phyloP scores from a whole-genome alignment of 306 rosid species.

The Hippophae gyantsensis region DNA sequence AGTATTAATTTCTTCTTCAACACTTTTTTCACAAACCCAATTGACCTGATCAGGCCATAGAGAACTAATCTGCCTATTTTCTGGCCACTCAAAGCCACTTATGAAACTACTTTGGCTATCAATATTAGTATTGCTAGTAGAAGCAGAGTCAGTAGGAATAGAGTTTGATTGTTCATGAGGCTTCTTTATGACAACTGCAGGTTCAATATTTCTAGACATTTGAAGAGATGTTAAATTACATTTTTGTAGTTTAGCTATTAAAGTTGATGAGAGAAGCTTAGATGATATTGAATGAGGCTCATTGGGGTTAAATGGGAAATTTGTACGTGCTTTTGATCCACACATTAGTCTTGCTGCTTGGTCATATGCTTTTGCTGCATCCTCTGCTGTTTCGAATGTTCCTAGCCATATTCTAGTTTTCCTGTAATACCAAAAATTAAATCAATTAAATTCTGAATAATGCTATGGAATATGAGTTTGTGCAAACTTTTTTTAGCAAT shows the following conservation, averaged over 20 bases:
- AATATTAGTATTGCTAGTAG: neutral
- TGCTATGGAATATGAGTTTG: too few relatives aligned
- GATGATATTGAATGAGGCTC: constrained; percentile 40
- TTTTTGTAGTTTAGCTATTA: constrained; percentile 59
- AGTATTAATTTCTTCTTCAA: constrained; percentile 14
- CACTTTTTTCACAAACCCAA: constrained; percentile 22
- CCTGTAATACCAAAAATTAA: constrained; percentile 18
- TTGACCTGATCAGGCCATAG: constrained; percentile 20
- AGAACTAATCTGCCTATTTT: constrained; percentile 1
- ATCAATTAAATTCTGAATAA: neutral
- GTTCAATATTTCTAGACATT: constrained; percentile 35
- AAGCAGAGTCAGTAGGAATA: neutral
- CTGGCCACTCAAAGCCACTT: constrained; percentile 23
- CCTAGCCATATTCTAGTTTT: constrained; percentile 84
- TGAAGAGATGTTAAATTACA: constrained; percentile 71
- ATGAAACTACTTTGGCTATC: constrained; percentile 19
- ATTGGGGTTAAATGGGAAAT: constrained; percentile 52
- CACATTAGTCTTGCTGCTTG: constrained; percentile 83
- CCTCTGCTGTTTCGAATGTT: constrained; percentile 77
- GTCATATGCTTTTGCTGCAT: constrained; percentile 85
- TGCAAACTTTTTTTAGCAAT: too few relatives aligned
- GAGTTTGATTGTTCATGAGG: constrained; percentile 13
- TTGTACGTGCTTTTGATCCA: constrained; percentile 65
- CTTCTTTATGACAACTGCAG: constrained; percentile 13
- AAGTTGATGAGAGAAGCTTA: constrained; percentile 51